phyloP scores from a whole-genome alignment of 208 protist genomes.

The Trypanosomatidae sp. region DNA sequence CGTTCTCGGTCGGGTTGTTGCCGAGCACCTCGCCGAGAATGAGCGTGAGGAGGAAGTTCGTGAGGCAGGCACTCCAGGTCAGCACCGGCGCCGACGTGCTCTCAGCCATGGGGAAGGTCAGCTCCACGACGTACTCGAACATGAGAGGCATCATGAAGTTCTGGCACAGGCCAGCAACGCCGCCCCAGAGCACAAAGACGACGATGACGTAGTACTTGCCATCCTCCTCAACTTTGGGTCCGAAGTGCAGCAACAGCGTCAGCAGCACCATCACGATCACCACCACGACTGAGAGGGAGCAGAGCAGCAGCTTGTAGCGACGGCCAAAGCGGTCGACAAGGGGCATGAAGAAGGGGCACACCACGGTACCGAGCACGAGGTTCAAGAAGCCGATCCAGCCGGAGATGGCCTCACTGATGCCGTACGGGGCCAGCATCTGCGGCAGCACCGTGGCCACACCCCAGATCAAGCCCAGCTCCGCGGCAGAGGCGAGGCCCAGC shows the following conservation, averaged over 20 bases:
- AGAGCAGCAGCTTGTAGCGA: constrained; percentile 60
- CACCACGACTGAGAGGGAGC: constrained; percentile 36
- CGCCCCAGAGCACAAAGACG: constrained; percentile 60
- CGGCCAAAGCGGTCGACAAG: constrained; percentile 41
- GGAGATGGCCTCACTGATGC: constrained; percentile 50
- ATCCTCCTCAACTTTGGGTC: constrained; percentile 38
- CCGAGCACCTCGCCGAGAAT: constrained; percentile 66
- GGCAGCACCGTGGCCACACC: constrained; percentile 70
- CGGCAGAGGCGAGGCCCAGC: too few species aligned
- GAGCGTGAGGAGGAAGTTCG: constrained; percentile 58
- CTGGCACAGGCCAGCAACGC: constrained; percentile 61
- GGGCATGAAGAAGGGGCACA: constrained; percentile 71
- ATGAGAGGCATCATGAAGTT: constrained; percentile 85
- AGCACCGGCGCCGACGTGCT: constrained; percentile 69
- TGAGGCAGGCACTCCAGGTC: constrained; percentile 66
- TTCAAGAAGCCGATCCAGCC: constrained; percentile 79
- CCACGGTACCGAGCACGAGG: constrained; percentile 57
- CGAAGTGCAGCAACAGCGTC: constrained; percentile 60
- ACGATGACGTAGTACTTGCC: constrained; percentile 41
- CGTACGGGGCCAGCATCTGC: constrained; percentile 68
- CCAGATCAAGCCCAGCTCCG: constrained; percentile 78
- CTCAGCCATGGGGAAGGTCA: constrained; percentile 77
- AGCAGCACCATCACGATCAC: constrained; percentile 42
- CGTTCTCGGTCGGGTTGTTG: constrained; percentile 38
- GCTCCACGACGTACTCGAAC: constrained; percentile 84